Conservation (phyloP, 768 basidiomycete genomes). For the Trametes sanguinea region DNA sequence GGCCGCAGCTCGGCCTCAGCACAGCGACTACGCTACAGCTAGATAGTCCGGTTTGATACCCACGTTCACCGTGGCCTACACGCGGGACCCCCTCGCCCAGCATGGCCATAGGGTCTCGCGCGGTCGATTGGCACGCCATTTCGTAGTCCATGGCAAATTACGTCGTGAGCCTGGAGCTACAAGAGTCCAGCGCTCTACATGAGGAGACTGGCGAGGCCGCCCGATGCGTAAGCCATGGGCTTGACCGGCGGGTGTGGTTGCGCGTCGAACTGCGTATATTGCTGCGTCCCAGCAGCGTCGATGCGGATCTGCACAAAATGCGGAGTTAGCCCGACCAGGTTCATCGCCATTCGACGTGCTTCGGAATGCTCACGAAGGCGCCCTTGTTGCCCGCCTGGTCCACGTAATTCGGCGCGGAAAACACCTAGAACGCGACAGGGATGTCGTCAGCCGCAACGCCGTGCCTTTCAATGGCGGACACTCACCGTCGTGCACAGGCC, state of each 20-base stretch:
- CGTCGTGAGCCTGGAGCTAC: not conserved
- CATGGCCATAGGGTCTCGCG: too few species aligned
- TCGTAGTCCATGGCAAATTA: not conserved
- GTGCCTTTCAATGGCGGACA: not conserved
- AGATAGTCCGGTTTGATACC: not conserved
- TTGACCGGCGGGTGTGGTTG: slow-evolving; percentile 86
- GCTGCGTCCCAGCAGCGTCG: slow-evolving; percentile 68
- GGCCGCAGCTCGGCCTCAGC: not conserved
- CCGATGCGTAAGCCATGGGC: slow-evolving; percentile 87
- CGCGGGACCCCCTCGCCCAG: not conserved
- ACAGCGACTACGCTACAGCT: not conserved
- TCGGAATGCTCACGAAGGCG: slow-evolving; percentile 66
- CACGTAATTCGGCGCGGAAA: slow-evolving; percentile 94
- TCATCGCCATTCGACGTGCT: not conserved
- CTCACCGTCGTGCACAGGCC: slow-evolving; percentile 91
- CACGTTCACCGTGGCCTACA: not conserved
- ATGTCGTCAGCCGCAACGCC: slow-evolving; percentile 10
- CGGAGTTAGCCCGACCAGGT: not conserved
- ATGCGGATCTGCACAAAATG: slow-evolving; percentile 68
- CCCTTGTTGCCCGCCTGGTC: slow-evolving; percentile 92
- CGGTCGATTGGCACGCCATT: not conserved
- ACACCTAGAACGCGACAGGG: slow-evolving; percentile 54
- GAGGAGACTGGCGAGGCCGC: slow-evolving; percentile 67
- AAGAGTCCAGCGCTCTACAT: slow-evolving; percentile 47
- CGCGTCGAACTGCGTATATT: slow-evolving; percentile 84